Conservation (phyloP, 768 basidiomycete species). For the Naganishia vishniacii region DNA sequence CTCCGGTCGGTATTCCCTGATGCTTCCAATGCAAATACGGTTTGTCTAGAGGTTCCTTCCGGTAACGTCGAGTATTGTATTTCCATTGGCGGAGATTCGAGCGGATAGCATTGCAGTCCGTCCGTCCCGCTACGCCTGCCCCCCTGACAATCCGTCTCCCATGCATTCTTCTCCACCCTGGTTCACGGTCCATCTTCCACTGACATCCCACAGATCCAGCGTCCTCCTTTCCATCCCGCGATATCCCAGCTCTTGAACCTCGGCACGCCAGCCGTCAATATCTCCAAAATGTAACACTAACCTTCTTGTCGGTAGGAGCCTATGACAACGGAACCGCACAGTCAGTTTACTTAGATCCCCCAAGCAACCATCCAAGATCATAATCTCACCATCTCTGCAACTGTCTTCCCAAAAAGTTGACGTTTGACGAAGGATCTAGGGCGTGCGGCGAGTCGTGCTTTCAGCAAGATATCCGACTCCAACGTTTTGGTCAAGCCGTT, state of each 20-base stretch:
- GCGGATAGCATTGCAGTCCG: too few relatives aligned
- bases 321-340: slow-evolving; percentile 11
- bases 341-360: not conserved
- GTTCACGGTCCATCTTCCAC: too few relatives aligned
- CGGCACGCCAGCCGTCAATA: not conserved
- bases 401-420: slow-evolving; percentile 20
- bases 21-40: not conserved
- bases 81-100: too few relatives aligned
- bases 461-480: too few relatives aligned
- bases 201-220: not conserved
- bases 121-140: too few relatives aligned
- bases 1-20: not conserved
- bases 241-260: not conserved
- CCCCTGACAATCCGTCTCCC: too few relatives aligned
- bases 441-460: not conserved
- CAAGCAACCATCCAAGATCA: not conserved
- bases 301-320: slow-evolving; percentile 42
- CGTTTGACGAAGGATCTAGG: slow-evolving; percentile 22
- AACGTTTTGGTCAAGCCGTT: slow-evolving; percentile 16
- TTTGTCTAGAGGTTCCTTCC: not conserved
- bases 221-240: too few relatives aligned
- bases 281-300: slow-evolving; percentile 26
- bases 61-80: too few relatives aligned
- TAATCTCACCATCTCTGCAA: slow-evolving; percentile 26
- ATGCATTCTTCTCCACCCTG: too few relatives aligned